phyloP scores from a whole-genome alignment of 495 filamentous ascomycete genomes.

The Podospora didyma region DNA sequence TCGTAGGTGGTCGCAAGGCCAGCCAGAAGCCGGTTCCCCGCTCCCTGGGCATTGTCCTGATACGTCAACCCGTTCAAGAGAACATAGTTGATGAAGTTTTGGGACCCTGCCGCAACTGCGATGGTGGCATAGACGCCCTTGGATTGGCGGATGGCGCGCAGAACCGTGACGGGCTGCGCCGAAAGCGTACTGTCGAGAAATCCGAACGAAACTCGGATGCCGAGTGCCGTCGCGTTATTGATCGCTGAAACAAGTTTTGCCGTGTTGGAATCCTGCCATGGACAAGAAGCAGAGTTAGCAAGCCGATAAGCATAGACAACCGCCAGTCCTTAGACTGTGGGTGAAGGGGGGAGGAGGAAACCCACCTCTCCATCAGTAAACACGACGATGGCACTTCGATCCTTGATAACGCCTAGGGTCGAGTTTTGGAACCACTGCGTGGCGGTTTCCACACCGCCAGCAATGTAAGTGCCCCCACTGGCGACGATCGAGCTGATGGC shows the following conservation, averaged over 20 bases:
- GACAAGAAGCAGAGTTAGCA: no score
- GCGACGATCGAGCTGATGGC: slow-evolving; percentile 7
- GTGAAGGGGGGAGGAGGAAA: neutral
- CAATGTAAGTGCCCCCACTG: slow-evolving; percentile 14
- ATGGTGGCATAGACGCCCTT: slow-evolving; percentile 31
- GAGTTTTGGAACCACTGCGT: slow-evolving; percentile 17
- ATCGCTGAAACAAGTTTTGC: slow-evolving; percentile 20
- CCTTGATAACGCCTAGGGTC: slow-evolving; percentile 11
- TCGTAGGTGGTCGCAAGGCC: slow-evolving; percentile 23
- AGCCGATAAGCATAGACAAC: no score
- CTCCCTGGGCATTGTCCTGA: slow-evolving; percentile 26
- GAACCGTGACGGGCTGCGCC: slow-evolving; percentile 13
- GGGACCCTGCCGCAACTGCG: slow-evolving; percentile 18
- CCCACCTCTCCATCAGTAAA: slow-evolving; percentile 30
- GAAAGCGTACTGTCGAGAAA: slow-evolving; percentile 18
- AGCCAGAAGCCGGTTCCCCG: slow-evolving; percentile 20
- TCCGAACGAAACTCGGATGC: slow-evolving; percentile 33
- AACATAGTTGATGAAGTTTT: slow-evolving; percentile 25
- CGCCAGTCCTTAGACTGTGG: neutral
- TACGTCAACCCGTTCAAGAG: slow-evolving; percentile 24
- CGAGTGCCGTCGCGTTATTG: slow-evolving; percentile 20
- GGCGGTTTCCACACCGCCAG: slow-evolving; percentile 22
- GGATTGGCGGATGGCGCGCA: slow-evolving; percentile 22
- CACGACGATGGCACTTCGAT: slow-evolving; percentile 29
- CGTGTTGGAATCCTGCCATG: slow-evolving; percentile 9